A percentile compares a stretch with the other conserved stretches of the same genome.
Conservation (phyloP, 2,329 filamentous ascomycete genomes). For the Magnaporthales sp. region DNA sequence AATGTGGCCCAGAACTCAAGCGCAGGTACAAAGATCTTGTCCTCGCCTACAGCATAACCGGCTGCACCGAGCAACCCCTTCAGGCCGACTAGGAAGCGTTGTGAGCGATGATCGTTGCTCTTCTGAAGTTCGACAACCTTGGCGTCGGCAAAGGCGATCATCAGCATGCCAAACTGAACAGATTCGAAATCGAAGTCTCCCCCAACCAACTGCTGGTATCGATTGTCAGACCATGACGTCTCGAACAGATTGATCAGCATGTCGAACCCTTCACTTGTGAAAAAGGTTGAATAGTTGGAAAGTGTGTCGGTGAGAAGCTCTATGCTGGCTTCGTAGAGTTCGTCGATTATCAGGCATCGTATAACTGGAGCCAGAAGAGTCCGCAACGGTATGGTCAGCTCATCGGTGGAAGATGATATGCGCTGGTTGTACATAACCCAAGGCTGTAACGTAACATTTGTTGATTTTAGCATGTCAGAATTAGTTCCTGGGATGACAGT, state of each 20-base stretch:
- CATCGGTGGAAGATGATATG: conserved; percentile 46
- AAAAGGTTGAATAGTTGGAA: conserved; percentile 54
- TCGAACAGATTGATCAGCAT: conserved; percentile 51
- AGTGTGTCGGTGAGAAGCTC: conserved; percentile 60
- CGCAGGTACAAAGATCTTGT: conserved; percentile 64
- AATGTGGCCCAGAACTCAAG: conserved; percentile 78
- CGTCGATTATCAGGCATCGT: conserved; percentile 47
- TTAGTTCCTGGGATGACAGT: too few relatives aligned
- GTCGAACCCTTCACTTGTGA: conserved; percentile 48
- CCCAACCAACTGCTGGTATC: conserved; percentile 42
- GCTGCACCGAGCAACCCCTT: conserved; percentile 56
- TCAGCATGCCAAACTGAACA: conserved; percentile 56
- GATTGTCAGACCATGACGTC: conserved; percentile 47
- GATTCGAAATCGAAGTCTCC: conserved; percentile 55
- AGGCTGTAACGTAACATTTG: conserved; percentile 38
- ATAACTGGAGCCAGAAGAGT: conserved; percentile 52
- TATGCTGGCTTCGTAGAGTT: conserved; percentile 49
- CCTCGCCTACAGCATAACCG: conserved; percentile 61
- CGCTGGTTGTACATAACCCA: conserved; percentile 70
- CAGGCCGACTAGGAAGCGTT: conserved; percentile 47
- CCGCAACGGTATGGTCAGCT: conserved; percentile 50
- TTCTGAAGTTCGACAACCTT: conserved; percentile 52
- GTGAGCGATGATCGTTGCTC: conserved; percentile 37
- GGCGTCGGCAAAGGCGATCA: conserved; percentile 62
- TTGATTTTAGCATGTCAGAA: conserved; percentile 8